Evolutionary conservation across 1,284 basidiomycete species (phyloP), one percentile per base, ranked within the genome.

Genomic region (Trichosporon ovoides): DNA sequence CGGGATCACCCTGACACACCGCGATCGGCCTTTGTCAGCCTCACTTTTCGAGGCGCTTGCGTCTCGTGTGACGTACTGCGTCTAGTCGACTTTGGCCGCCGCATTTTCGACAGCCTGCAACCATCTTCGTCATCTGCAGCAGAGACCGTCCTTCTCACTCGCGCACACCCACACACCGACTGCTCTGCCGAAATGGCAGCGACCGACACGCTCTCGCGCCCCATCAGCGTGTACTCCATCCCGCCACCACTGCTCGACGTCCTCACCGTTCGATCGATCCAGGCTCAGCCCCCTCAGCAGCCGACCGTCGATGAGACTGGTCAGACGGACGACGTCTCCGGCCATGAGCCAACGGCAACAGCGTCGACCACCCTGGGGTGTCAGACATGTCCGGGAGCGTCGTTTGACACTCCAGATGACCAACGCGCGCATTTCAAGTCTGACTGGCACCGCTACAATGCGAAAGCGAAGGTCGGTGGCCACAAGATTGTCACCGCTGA

Each of bases 391-490:
- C 81, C 85, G 7, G 86, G 85, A 2, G 81, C 83, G 2, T 70
- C 78, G 0, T 97, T 98, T 63, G 68, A 80, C 12, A 85, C 87
- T 55, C 83, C 95, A 3, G 84, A 89, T 31, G 87, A 89, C 55
- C 92, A 97, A 71, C 83, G 94, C 49, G 76, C 80, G 1, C 95
- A 98, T 76, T 97, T 91, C 74, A 86, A 87, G 68, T 91, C 90
- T 28, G 94, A 98, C 76, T 98, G 95, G 95, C 95, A 98, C 81
- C 83, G 93, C 55, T 98, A 96, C 79, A 98, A 98, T 72, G 89
- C 94, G 62, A 96, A 95, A 77, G 82, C 84, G 50, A 86, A 85
- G 57, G 77, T 92, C 84, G 85, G 56, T 51, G 68, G 65, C 19
- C 63, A 66, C 82, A 36, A 81, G 79, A 74, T 85, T 16, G 84